A percentile compares a stretch with the other conserved stretches of the same genome.
phyloP scores from a whole-genome alignment of 768 basidiomycete species.

The Leccinum disarticulatum region DNA sequence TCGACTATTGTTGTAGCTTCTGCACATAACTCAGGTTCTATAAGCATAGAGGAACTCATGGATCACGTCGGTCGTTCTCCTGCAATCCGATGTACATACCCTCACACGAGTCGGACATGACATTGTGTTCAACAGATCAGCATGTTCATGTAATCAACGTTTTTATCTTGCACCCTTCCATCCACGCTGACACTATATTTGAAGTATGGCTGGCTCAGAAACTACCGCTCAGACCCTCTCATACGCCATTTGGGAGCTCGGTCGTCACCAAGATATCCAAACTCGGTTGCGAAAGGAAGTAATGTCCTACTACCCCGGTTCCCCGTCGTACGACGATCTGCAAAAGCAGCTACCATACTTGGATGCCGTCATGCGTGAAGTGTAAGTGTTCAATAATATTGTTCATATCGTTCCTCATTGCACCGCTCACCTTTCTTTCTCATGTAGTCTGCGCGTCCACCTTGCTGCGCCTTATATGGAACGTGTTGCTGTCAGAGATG shows the following conservation, averaged over 20 bases:
- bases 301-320: background rate
- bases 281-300: slow-evolving; percentile 2
- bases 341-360: slow-evolving; percentile 9
- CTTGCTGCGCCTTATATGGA: slow-evolving; percentile 4
- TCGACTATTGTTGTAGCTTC: background rate
- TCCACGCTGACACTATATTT: background rate
- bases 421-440: background rate
- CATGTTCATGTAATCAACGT: slow-evolving; percentile 11
- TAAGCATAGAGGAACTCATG: slow-evolving; percentile 2
- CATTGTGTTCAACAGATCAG: slow-evolving; percentile 6
- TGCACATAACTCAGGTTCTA: slow-evolving; percentile 5
- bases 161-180: background rate
- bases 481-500: slow-evolving; percentile 4
- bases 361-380: slow-evolving; percentile 7
- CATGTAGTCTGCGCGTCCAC: slow-evolving; percentile 1
- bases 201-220: slow-evolving; percentile 8
- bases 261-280: slow-evolving; percentile 3
- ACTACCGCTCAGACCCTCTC: slow-evolving; percentile 8
- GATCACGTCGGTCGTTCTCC: slow-evolving; percentile 3
- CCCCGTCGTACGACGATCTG: slow-evolving; percentile 7
- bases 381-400: slow-evolving; percentile 1
- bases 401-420: background rate
- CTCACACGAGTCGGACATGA: too few species aligned
- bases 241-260: slow-evolving; percentile 10
- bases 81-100: too few species aligned